Evolutionary conservation across 441 rosid genomes (phyloP).

Genomic region (Manihot esculenta): DNA sequence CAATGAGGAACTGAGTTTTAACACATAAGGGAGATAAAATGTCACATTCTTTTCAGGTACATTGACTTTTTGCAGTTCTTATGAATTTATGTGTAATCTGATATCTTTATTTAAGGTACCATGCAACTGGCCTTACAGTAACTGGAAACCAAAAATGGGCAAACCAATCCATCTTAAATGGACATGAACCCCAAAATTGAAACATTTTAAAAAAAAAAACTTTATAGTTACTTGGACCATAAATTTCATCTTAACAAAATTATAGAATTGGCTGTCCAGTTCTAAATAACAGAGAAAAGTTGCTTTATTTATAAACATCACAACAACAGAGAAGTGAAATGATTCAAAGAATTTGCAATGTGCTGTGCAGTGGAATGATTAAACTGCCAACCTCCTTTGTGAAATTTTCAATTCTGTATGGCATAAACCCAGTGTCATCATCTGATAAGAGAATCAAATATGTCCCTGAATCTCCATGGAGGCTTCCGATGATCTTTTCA

Average conservation of each 20-base stretch:
- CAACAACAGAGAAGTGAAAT: too few species aligned
- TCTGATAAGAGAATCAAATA: slow-evolving; percentile 88
- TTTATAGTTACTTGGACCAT: neutral
- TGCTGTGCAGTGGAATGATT: slow-evolving; percentile 8
- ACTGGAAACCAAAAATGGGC: too few species aligned
- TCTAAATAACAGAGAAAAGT: too few species aligned
- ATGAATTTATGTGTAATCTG: neutral
- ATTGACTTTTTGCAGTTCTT: neutral
- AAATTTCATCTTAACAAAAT: too few species aligned
- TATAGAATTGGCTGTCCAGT: too few species aligned
- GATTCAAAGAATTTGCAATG: neutral
- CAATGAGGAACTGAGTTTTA: neutral
- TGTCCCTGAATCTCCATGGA: slow-evolving; percentile 85
- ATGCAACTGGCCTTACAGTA: neutral
- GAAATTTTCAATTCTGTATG: slow-evolving; percentile 98
- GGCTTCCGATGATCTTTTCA: slow-evolving; percentile 73
- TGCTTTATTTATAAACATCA: too few species aligned
- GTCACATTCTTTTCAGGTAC: neutral
- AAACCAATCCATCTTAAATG: too few species aligned
- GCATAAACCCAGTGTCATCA: slow-evolving; percentile 93
- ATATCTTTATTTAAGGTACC: neutral
- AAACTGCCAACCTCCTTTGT: slow-evolving; percentile 84
- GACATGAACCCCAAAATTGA: too few species aligned
- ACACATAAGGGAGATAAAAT: neutral
- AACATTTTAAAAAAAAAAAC: neutral